phyloP scores from a whole-genome alignment of 1,284 basidiomycete species.

The Leccinum pseudoinsigne region DNA sequence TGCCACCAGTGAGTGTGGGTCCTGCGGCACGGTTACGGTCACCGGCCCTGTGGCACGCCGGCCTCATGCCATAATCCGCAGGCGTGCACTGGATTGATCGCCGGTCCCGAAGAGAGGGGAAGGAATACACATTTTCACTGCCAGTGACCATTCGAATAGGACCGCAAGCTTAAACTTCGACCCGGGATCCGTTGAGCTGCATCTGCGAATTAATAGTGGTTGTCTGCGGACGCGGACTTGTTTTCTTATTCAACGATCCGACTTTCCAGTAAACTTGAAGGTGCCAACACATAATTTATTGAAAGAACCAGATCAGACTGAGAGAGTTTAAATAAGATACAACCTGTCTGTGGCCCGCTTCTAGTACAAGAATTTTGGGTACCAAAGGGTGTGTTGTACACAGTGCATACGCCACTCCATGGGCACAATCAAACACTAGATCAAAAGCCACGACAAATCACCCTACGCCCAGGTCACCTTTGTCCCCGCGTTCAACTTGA shows the following conservation, averaged over 20 bases:
- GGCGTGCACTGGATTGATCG: neutral
- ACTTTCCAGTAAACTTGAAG: neutral
- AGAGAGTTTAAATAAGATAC: neutral
- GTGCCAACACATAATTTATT: neutral
- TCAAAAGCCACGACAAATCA: neutral
- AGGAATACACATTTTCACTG: neutral
- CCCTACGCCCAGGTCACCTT: constrained; percentile 28
- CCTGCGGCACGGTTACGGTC: neutral
- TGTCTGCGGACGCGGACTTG: neutral
- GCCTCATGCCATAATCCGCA: neutral
- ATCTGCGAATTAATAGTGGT: neutral
- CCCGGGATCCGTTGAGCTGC: neutral
- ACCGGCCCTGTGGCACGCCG: neutral
- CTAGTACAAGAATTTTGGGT: neutral
- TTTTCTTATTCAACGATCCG: neutral
- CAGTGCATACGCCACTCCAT: neutral
- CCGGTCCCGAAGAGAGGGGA: neutral
- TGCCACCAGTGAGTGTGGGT: neutral
- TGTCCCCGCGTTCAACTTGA: constrained; percentile 36
- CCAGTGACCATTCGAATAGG: neutral
- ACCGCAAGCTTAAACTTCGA: neutral
- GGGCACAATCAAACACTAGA: neutral
- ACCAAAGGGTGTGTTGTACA: neutral
- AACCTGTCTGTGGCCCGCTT: neutral
- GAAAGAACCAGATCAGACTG: neutral